Conservation (phyloP, 257 asterid genomes). For the Forsythia viridissima region DNA sequence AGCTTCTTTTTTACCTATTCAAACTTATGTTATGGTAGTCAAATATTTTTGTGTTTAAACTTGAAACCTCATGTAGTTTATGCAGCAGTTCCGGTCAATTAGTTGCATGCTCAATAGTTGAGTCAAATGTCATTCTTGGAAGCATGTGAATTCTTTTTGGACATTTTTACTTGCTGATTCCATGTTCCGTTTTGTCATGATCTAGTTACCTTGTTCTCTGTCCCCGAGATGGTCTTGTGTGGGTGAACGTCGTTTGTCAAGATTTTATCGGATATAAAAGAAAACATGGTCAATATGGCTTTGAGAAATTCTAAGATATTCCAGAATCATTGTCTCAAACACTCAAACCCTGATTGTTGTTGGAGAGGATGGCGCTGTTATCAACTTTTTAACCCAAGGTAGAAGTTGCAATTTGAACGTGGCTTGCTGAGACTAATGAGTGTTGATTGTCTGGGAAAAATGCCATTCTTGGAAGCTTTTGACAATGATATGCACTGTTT, state of each 20-base stretch:
- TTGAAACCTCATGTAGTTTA: neutral
- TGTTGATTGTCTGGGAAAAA: neutral
- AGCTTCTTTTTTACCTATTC: neutral
- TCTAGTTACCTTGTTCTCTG: neutral
- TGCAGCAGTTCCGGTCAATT: neutral
- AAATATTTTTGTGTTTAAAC: neutral
- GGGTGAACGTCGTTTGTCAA: neutral
- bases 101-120: neutral
- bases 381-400: neutral
- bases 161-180: neutral
- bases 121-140: neutral
- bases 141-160: neutral
- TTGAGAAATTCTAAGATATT: neutral
- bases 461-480: neutral
- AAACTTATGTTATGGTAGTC: neutral
- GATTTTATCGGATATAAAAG: neutral
- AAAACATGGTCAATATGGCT: neutral
- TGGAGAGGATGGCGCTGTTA: neutral
- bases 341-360: neutral
- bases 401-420: neutral
- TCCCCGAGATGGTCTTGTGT: neutral
- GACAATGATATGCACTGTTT: neutral
- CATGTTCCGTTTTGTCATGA: neutral
- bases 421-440: neutral
- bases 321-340: neutral